Percentiles rank a stretch among this genome's conserved stretches.
Conservation (phyloP, 352 stramenopile species). For the Phytophthora tubulina region DNA sequence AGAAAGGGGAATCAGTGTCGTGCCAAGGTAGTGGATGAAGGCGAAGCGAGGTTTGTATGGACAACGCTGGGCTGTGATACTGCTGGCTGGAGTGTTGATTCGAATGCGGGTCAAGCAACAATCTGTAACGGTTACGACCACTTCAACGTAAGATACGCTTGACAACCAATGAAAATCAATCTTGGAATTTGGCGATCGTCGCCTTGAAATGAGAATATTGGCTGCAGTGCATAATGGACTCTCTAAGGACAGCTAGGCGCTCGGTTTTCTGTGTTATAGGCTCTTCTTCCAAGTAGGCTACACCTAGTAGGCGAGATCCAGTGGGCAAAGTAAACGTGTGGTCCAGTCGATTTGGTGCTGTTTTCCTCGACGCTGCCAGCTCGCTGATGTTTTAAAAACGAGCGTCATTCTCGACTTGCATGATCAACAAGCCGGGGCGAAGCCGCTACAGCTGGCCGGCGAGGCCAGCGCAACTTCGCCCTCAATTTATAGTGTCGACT, state of each 20-base stretch:
- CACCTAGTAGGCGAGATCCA: slow-evolving; percentile 23
- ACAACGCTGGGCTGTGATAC: slow-evolving; percentile 15
- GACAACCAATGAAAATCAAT: slow-evolving; percentile 7
- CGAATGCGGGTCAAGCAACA: slow-evolving; percentile 7
- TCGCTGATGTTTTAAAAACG: not conserved
- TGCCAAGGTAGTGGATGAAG: not conserved
- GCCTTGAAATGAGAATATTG: not conserved
- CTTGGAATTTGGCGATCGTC: slow-evolving; percentile 16
- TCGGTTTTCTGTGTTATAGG: slow-evolving; percentile 32
- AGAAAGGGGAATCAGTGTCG: slow-evolving; percentile 32
- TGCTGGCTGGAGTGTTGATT: slow-evolving; percentile 19
- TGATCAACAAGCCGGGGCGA: slow-evolving; percentile 2
- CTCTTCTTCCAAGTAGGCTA: not conserved
- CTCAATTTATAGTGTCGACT: not conserved
- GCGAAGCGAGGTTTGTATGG: not conserved
- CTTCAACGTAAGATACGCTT: slow-evolving; percentile 32
- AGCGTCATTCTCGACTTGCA: slow-evolving; percentile 18
- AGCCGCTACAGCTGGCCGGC: not conserved
- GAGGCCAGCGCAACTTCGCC: slow-evolving; percentile 26
- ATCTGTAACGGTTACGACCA: slow-evolving; percentile 33
- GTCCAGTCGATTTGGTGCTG: slow-evolving; percentile 4
- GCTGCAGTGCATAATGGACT: too few relatives aligned
- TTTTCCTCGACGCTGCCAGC: slow-evolving; percentile 7
- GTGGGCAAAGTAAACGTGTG: slow-evolving; percentile 20
- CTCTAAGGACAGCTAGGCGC: not conserved